Base-by-base conservation (phyloP, 2,329 filamentous ascomycete genomes). In the Aspergillus sojae region DNA sequence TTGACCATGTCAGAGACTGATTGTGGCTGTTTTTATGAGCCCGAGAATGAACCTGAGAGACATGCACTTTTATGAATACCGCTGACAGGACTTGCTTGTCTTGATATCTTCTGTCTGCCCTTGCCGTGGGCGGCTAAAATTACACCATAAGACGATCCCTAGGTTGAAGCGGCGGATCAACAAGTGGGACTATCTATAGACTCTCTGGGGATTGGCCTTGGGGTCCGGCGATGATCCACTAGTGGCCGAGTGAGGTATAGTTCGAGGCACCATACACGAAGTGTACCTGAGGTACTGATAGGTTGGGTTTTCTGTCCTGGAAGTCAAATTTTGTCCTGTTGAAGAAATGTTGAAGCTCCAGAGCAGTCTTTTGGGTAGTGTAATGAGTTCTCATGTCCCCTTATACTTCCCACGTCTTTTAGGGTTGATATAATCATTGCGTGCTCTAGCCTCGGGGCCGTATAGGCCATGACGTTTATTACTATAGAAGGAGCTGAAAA, bases 151-250 rank as follows among this genome's bases (percentile, higher is more conserved):
- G 52, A 39, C 21, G 52, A 39, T 39, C 52, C 32, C 34, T 60
- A 60, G 36, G 39, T 34, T 39, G 16, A 58, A 50, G 21, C 61
- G 43, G 54, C 60, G 48, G 61, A 54, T 62, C 48, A 52, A 41
- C 11, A 58, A 55, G 56, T 62, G 55, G 61, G 56, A 58, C 61
- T 48, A 34, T 28, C 39, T 48, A 48, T 48, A 23, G 45, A 48
- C 45, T 21, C n/a, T 62, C 60, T 58, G 60, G 60, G 55, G 60
- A 58, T 62, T 39, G 26, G 48, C 7, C 28, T 48, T 57, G 55
- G 28, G 46, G 46, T 43, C 52, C 28, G n/a, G 28, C 46, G 41
- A 21, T 45, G 58, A 52, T 61, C 59, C 59, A 61, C 59, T 28
- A 28, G 41, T 30, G 46, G 10, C 34, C 58, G 14, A 23, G 50